These are phyloP conservation scores for Cucurbitaria berberidis DNA, from an alignment of 2,329 filamentous ascomycete genomes.

Conservation along the genomic window DNA sequence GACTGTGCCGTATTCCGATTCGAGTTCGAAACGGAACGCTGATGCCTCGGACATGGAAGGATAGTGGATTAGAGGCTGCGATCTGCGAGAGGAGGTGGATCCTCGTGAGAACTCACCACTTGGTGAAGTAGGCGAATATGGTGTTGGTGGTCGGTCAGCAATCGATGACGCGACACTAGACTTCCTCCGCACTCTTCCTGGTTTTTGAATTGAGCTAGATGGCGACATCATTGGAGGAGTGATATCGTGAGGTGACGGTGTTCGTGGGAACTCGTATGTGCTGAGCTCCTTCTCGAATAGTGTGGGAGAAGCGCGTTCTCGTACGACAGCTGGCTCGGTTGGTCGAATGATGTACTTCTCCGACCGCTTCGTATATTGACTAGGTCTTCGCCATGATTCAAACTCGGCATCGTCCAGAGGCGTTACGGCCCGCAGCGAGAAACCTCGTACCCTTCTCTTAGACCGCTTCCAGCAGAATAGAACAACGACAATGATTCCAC, in stretches of 20 bases:
- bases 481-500: conserved; percentile 32
- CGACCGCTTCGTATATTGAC: conserved; percentile 44
- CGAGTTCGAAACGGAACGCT: conserved; percentile 45
- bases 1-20: conserved; percentile 30
- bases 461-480: conserved; percentile 45
- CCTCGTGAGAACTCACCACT: conserved; percentile 35
- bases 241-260: conserved; percentile 34
- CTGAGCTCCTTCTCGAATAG: conserved; percentile 45
- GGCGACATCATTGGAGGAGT: conserved; percentile 29
- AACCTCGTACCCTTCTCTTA: conserved; percentile 42
- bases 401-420: conserved; percentile 50
- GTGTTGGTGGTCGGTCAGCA: conserved; percentile 48
- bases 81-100: conserved; percentile 37
- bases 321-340: conserved; percentile 32
- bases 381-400: conserved; percentile 49
- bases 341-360: conserved; percentile 46
- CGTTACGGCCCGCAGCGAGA: conserved; percentile 47
- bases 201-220: conserved; percentile 38
- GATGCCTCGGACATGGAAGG: conserved; percentile 48
- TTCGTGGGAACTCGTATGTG: conserved; percentile 35
- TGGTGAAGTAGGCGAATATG: conserved; percentile 46
- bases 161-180: conserved; percentile 44
- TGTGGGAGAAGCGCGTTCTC: conserved; percentile 35
- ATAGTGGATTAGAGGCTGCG: conserved; percentile 43
- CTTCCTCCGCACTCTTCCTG: conserved; percentile 43